These are phyloP conservation scores for Thymus mandschuricus DNA, from an alignment of 257 asterid genomes.

Conservation along the genomic window DNA sequence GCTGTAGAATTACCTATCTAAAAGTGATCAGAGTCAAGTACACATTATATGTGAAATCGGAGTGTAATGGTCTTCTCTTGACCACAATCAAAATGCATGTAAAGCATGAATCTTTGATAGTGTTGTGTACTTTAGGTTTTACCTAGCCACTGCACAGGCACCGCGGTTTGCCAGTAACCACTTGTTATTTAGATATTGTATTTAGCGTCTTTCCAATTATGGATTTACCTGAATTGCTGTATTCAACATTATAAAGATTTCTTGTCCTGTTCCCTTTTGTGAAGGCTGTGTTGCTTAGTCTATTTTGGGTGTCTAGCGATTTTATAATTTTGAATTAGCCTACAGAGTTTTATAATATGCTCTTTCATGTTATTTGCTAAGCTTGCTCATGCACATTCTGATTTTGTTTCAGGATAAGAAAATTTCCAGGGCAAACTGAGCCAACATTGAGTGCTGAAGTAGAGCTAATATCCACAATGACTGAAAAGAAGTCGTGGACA, in stretches of 20 bases:
- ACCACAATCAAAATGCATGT: background rate
- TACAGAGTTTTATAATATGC: slow-evolving; percentile 14
- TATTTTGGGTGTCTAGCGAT: slow-evolving; percentile 5
- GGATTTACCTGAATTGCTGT: slow-evolving; percentile 6
- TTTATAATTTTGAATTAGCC: slow-evolving; percentile 1
- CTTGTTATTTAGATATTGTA: background rate
- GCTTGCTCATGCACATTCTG: slow-evolving; percentile 25
- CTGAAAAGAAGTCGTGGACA: slow-evolving; percentile 97
- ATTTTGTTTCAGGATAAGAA: slow-evolving; percentile 74
- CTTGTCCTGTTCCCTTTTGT: background rate
- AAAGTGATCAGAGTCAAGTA: background rate
- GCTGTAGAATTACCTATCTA: slow-evolving; percentile 6
- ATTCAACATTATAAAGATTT: background rate
- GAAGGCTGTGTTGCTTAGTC: slow-evolving; percentile 8
- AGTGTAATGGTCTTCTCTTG: background rate
- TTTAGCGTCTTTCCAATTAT: slow-evolving; percentile 1
- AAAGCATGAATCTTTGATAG: slow-evolving; percentile 1
- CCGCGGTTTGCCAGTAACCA: background rate
- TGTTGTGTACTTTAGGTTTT: slow-evolving; percentile 1
- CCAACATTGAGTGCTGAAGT: slow-evolving; percentile 98
- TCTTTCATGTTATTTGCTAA: slow-evolving; percentile 7
- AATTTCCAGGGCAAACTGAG: slow-evolving; percentile 99
- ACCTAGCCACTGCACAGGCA: slow-evolving; percentile 9
- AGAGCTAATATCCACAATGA: slow-evolving; percentile 93
- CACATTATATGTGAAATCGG: background rate